Evolutionary conservation across 164 flowering plant species (phyloP).

Genomic region (Magnolia officinalis): DNA sequence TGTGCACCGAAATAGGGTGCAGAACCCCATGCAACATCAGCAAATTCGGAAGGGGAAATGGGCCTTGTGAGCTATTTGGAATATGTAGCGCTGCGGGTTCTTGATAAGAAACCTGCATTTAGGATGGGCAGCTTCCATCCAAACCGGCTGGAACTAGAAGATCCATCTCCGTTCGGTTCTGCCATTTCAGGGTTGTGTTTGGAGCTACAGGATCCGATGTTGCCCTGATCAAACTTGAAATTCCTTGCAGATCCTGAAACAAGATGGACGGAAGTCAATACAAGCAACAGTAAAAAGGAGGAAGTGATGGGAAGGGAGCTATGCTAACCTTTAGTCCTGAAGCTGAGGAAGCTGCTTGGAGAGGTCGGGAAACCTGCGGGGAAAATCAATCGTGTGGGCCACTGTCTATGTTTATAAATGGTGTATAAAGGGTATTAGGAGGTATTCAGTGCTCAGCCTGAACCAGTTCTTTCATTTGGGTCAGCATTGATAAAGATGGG

Average conservation of each 20-base stretch:
- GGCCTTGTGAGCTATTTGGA: slow-evolving; percentile 16
- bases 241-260: slow-evolving; percentile 32
- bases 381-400: neutral
- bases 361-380: slow-evolving; percentile 25
- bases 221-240: slow-evolving; percentile 21
- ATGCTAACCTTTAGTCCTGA: slow-evolving; percentile 37
- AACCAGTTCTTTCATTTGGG: too few relatives aligned
- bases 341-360: slow-evolving; percentile 21
- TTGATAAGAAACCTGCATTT: slow-evolving; percentile 30
- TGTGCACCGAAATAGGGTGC: neutral
- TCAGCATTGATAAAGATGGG: neutral
- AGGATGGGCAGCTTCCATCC: slow-evolving; percentile 22
- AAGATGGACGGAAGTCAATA: neutral
- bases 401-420: too few relatives aligned
- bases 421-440: too few relatives aligned
- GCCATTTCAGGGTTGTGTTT: slow-evolving; percentile 20
- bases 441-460: too few relatives aligned
- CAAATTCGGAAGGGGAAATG: too few relatives aligned
- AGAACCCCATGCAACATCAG: slow-evolving; percentile 10
- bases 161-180: slow-evolving; percentile 20
- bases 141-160: slow-evolving; percentile 31
- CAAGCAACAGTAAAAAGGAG: too few relatives aligned
- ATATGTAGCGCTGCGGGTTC: slow-evolving; percentile 41
- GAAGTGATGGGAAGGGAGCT: neutral
- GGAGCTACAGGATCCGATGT: slow-evolving; percentile 16